A percentile compares a stretch with the other conserved stretches of the same genome.
These are phyloP conservation scores for Kentomonas sorsogonicus DNA, from an alignment of 208 protist genomes.

Conservation along the genomic window DNA sequence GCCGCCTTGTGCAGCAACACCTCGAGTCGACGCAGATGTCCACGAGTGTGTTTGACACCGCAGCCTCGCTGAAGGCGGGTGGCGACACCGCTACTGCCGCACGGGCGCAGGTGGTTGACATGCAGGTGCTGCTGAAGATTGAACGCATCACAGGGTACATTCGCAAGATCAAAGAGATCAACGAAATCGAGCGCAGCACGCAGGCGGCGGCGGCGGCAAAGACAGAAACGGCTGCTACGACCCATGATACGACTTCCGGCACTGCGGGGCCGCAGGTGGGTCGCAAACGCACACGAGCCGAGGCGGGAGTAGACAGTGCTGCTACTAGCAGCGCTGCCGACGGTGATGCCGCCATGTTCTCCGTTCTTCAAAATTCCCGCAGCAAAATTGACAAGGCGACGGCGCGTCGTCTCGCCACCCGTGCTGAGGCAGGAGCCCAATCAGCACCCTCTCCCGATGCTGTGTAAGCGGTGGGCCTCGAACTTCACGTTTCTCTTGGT, in stretches of 20 bases:
- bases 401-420: no score
- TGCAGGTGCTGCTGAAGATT: constrained; percentile 78
- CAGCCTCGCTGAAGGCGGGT: background rate
- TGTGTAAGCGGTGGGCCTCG: no score
- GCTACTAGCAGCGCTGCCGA: background rate
- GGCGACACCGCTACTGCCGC: background rate
- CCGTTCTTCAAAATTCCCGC: no score
- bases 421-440: no score
- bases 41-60: no score
- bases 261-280: background rate
- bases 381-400: no score
- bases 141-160: constrained; percentile 84
- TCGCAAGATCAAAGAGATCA: constrained; percentile 82
- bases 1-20: background rate
- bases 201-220: constrained; percentile 3
- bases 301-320: background rate
- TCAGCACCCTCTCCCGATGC: no score
- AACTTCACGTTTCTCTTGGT: background rate
- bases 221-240: background rate
- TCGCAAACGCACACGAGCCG: background rate
- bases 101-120: constrained; percentile 16
- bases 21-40: no score
- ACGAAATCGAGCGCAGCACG: constrained; percentile 24
- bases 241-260: background rate
- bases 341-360: no score